phyloP scores from a whole-genome alignment of 768 basidiomycete genomes.

The Lactarius trivialis region DNA sequence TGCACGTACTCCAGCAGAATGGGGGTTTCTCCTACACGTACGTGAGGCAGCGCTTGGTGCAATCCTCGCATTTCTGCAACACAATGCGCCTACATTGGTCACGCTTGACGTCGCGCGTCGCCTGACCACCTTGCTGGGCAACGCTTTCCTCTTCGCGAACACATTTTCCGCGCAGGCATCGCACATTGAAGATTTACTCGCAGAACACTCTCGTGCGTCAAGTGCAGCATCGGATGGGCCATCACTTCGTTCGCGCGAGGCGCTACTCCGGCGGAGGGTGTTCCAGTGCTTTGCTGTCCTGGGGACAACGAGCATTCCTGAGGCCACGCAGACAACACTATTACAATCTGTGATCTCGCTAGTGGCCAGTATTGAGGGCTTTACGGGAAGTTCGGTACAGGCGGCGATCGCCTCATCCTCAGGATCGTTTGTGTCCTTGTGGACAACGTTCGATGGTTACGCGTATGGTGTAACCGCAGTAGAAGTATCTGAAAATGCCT shows the following conservation, averaged over 20 bases:
- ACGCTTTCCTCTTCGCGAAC: constrained; percentile 84
- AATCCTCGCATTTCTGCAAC: constrained; percentile 77
- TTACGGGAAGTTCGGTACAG: constrained; percentile 77
- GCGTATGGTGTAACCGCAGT: constrained; percentile 83
- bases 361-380: constrained; percentile 84
- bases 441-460: constrained; percentile 85
- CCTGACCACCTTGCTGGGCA: constrained; percentile 78
- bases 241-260: constrained; percentile 70
- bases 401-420: constrained; percentile 85
- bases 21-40: constrained; percentile 87
- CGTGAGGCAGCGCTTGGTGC: constrained; percentile 87
- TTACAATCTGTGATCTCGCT: constrained; percentile 75
- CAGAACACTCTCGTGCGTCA: constrained; percentile 28
- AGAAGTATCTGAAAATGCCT: constrained; percentile 44
- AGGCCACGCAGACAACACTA: constrained; percentile 73
- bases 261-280: constrained; percentile 74
- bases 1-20: constrained; percentile 68
- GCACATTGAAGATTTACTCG: constrained; percentile 56
- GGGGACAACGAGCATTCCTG: constrained; percentile 72
- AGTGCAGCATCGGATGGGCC: constrained; percentile 37
- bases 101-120: constrained; percentile 89
- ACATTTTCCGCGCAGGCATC: constrained; percentile 60
- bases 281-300: constrained; percentile 86
- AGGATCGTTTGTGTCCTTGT: constrained; percentile 77
- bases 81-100: constrained; percentile 68